Conservation (phyloP, 305 asterid species). For the Solanum aculeatissimum region DNA sequence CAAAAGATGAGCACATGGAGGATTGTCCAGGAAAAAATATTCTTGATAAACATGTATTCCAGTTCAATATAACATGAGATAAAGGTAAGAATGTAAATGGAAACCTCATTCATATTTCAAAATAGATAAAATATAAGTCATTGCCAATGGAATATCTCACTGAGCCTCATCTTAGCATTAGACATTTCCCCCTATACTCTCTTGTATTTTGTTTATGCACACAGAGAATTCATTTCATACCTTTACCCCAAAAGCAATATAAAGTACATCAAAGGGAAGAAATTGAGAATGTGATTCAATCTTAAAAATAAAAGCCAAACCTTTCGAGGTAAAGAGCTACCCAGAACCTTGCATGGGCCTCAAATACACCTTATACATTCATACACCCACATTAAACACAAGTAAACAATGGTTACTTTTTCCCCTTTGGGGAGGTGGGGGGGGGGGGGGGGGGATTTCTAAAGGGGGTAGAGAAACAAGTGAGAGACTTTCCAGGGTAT, state of each 20-base stretch:
- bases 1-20: background rate
- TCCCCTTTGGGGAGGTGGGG: background rate
- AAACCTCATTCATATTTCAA: background rate
- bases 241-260: background rate
- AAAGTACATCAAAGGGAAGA: background rate
- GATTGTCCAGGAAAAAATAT: background rate
- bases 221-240: background rate
- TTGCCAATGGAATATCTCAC: background rate
- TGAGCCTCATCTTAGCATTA: background rate
- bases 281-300: background rate
- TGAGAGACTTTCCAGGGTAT: conserved; percentile 38
- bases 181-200: background rate
- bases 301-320: background rate
- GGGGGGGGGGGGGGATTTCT: background rate
- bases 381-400: background rate
- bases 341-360: background rate
- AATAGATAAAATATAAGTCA: background rate
- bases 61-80: background rate
- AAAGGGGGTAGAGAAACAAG: too few relatives aligned
- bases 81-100: background rate
- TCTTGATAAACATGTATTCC: background rate
- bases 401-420: background rate
- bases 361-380: background rate
- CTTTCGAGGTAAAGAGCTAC: background rate
- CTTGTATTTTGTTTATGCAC: background rate